Evolutionary conservation across 1,139 yeast genomes (phyloP).

Genomic region (Debaryomycetaceae sp.): DNA sequence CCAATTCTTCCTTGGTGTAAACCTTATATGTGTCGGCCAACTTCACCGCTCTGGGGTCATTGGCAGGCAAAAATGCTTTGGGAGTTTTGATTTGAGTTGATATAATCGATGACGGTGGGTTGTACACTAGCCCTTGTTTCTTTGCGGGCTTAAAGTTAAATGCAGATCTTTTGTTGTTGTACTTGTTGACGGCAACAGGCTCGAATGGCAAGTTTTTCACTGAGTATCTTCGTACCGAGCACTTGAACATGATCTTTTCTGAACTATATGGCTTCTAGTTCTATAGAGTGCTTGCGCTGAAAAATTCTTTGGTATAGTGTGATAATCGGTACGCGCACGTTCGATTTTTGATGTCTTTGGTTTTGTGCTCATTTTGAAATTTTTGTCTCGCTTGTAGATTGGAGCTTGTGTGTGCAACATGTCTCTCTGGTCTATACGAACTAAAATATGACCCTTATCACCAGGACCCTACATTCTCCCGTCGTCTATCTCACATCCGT

Average conservation of each 20-base stretch:
- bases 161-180: conserved; percentile 36
- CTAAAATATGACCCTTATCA: no score
- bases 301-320: neutral
- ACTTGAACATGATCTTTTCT: conserved; percentile 6
- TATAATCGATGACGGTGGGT: conserved; percentile 33
- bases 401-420: no score
- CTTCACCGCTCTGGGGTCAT: conserved; percentile 53
- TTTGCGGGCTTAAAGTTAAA: conserved; percentile 43
- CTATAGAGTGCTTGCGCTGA: neutral
- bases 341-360: neutral
- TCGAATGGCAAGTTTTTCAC: conserved; percentile 25
- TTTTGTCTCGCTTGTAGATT: no score
- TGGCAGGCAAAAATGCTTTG: conserved; percentile 62
- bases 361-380: no score
- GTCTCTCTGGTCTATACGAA: no score
- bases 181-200: conserved; percentile 37
- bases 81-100: conserved; percentile 51
- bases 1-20: conserved; percentile 38
- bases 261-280: neutral
- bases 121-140: conserved; percentile 37
- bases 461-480: no score
- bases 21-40: conserved; percentile 19
- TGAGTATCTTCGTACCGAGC: conserved; percentile 13
- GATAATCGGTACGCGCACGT: neutral
- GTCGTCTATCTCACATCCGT: no score